A percentile compares a stretch with the other conserved stretches of the same genome.
These are phyloP conservation scores for Pythium insidiosum DNA, from an alignment of 352 stramenopile genomes.

Conservation along the genomic window DNA sequence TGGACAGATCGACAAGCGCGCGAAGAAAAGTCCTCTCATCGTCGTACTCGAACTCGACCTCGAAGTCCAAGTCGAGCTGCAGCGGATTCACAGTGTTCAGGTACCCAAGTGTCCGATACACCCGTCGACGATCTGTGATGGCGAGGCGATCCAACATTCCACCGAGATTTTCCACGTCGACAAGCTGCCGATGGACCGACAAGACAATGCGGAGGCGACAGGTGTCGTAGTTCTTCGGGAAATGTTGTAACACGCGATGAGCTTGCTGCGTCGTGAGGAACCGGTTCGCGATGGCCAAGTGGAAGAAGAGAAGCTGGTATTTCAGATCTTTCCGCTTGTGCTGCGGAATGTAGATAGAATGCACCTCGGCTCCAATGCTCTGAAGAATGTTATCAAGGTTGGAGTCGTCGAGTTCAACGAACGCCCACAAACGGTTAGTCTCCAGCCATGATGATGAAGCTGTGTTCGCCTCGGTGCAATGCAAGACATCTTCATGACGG, in stretches of 20 bases:
- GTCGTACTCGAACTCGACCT: constrained; percentile 55
- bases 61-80: constrained; percentile 57
- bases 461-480: too few species aligned
- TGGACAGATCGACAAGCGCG: constrained; percentile 55
- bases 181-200: constrained; percentile 43
- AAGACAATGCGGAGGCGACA: constrained; percentile 41
- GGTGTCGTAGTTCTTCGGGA: constrained; percentile 59
- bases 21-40: constrained; percentile 57
- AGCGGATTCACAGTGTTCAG: constrained; percentile 55
- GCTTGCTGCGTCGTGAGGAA: constrained; percentile 35
- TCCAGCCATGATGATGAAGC: too few species aligned
- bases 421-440: too few species aligned
- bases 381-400: constrained; percentile 27
- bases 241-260: constrained; percentile 59
- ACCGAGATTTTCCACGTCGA: constrained; percentile 58
- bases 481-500: constrained; percentile 36
- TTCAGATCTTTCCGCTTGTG: constrained; percentile 64
- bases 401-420: constrained; percentile 24
- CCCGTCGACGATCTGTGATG: constrained; percentile 21
- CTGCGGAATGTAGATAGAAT: constrained; percentile 60
- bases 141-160: constrained; percentile 50
- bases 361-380: constrained; percentile 55
- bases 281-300: constrained; percentile 41
- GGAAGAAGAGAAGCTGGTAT: constrained; percentile 63
- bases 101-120: constrained; percentile 48